These are phyloP conservation scores for Beauveria pseudobassiana DNA, from an alignment of 2,329 filamentous ascomycete species.

Conservation along the genomic window DNA sequence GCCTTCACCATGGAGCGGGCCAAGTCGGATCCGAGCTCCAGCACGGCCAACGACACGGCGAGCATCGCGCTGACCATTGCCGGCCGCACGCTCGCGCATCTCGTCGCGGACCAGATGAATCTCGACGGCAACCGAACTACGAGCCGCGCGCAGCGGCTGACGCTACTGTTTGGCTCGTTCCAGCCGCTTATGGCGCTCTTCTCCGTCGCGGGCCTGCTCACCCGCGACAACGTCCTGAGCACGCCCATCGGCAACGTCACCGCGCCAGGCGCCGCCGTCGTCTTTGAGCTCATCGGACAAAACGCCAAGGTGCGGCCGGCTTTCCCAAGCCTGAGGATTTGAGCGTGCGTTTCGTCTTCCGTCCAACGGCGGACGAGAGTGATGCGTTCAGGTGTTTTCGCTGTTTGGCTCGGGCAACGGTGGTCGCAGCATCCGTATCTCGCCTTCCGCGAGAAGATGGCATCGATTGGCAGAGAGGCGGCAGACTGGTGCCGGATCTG, in stretches of 20 bases:
- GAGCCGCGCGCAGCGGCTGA: slow-evolving; percentile 33
- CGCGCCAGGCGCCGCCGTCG: slow-evolving; percentile 65
- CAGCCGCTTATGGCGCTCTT: slow-evolving; percentile 51
- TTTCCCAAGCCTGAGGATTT: slow-evolving; percentile 31
- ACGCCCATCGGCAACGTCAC: slow-evolving; percentile 36
- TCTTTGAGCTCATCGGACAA: slow-evolving; percentile 55
- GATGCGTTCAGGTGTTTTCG: slow-evolving; percentile 28
- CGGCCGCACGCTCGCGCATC: slow-evolving; percentile 43
- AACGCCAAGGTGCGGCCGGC: slow-evolving; percentile 14
- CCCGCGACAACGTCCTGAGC: slow-evolving; percentile 42
- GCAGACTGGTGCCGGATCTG: slow-evolving; percentile 40
- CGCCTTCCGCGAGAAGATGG: slow-evolving; percentile 32
- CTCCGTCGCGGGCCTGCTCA: slow-evolving; percentile 38
- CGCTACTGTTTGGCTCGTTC: slow-evolving; percentile 45
- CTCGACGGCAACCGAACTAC: slow-evolving; percentile 33
- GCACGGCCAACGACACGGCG: slow-evolving; percentile 37
- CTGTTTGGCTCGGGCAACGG: slow-evolving; percentile 32
- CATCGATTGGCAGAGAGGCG: slow-evolving; percentile 25
- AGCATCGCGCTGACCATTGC: slow-evolving; percentile 38
- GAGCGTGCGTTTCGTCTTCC: slow-evolving; percentile 50
- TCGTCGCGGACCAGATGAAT: slow-evolving; percentile 36
- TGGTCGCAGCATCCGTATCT: slow-evolving; percentile 28
- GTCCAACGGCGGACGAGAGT: slow-evolving; percentile 34
- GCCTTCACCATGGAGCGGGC: slow-evolving; percentile 61
- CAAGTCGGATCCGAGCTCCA: slow-evolving; percentile 18